Conservation (phyloP, 2,329 filamentous ascomycete genomes). For the Xylariomycetidae sp. region DNA sequence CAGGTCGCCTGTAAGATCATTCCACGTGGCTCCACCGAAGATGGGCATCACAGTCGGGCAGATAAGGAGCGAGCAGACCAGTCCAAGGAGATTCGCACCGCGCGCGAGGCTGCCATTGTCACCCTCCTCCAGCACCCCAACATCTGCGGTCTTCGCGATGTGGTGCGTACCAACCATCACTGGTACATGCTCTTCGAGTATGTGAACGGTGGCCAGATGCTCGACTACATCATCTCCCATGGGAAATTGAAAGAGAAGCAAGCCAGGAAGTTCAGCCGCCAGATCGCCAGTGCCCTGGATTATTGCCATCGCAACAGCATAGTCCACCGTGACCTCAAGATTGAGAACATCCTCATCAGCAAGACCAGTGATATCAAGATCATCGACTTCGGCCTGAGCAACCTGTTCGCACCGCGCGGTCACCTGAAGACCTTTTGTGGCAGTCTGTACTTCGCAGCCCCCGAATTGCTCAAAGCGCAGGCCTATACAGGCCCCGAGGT, state of each 20-base stretch:
- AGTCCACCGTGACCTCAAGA: conserved; percentile 94
- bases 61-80: conserved; percentile 88
- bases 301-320: conserved; percentile 99
- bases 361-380: conserved; percentile 99
- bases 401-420: conserved; percentile 79
- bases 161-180: conserved; percentile 92
- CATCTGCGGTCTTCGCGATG: conserved; percentile 92
- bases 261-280: conserved; percentile 92
- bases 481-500: conserved; percentile 96
- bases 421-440: conserved; percentile 96
- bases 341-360: conserved; percentile 98
- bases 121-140: conserved; percentile 91
- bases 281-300: conserved; percentile 93
- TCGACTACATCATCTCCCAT: conserved; percentile 99
- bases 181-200: conserved; percentile 99
- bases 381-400: conserved; percentile 96
- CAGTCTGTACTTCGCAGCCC: conserved; percentile 94
- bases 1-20: conserved; percentile 97
- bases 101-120: conserved; percentile 92
- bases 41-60: conserved; percentile 63
- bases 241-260: conserved; percentile 97
- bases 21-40: conserved; percentile 81
- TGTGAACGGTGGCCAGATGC: conserved; percentile 98
- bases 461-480: conserved; percentile 86
- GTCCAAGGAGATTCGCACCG: conserved; percentile 92